Evolutionary conservation across 495 filamentous ascomycete species (phyloP).

Genomic region (Trichoderma reesei): DNA sequence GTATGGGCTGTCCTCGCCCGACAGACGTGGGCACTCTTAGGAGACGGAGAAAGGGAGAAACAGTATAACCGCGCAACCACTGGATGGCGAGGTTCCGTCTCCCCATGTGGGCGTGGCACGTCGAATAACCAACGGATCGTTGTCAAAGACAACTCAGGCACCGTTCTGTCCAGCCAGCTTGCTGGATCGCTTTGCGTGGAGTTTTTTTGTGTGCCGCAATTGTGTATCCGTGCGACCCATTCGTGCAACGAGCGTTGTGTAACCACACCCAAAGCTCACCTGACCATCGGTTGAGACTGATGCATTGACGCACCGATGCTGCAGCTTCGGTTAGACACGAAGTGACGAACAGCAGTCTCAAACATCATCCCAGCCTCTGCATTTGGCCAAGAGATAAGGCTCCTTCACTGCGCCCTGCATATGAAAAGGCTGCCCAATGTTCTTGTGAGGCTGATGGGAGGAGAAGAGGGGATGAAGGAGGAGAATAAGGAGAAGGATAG

Average conservation of each 20-base stretch:
- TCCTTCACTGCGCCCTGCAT: background rate
- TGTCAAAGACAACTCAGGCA: background rate
- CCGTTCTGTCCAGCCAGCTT: background rate
- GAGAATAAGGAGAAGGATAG: background rate
- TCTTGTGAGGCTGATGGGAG: too few species aligned
- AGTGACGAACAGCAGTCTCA: background rate
- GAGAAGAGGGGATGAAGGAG: background rate
- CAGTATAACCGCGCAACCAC: too few species aligned
- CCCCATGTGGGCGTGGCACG: too few species aligned
- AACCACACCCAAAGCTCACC: background rate
- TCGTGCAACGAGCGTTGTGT: background rate
- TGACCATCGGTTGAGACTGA: background rate
- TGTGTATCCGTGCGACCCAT: background rate
- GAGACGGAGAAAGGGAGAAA: too few species aligned
- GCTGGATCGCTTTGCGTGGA: background rate
- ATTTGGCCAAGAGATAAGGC: background rate
- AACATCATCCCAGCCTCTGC: background rate
- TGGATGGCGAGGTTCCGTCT: too few species aligned
- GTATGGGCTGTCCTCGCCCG: background rate
- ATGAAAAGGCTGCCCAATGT: too few species aligned
- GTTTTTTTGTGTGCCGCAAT: background rate
- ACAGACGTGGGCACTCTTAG: background rate
- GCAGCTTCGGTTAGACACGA: background rate
- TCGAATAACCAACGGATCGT: too few species aligned
- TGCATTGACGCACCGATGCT: background rate